Base-by-base conservation (phyloP, 106 monocot species). In the Hemerocallis citrina region DNA sequence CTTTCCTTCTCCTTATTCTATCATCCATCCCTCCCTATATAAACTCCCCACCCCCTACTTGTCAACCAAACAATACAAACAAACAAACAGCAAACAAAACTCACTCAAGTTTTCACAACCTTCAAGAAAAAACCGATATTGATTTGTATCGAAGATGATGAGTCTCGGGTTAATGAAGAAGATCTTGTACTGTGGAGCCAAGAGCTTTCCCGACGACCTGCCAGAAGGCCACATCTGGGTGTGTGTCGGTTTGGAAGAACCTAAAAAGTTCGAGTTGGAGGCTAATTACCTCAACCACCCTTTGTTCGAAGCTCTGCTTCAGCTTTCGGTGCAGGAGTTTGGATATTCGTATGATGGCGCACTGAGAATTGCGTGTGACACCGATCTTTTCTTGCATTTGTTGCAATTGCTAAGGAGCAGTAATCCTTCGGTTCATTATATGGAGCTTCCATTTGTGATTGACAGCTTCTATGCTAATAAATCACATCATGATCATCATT, bases 341-440 rank as follows among this genome's bases (percentile, higher is more conserved):
- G 72, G 72, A 16, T 73, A 73, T 42, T 65, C 65, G 2, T 73
- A 73, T 34, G 47, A 48, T 13, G 72, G 72, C 0, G 72, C 72
- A 4, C 58, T 73, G 14, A 27, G 72, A 29, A 65, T 73, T 15
- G 64, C 58, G 0, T 73, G 72, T 46, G 72, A 65, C 15, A 43
- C 36, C 29, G 72, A 65, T 15, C 46, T 73, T 38, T 73, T 73
- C 39, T 20, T 73, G 13, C 35, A 65, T 46, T 39, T 73, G 14
- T 17, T 65, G 34, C 57, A 39, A 17, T 28, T 73, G 41, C 37
- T 58, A 37, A 40, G 20, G 20, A 67, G 51, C 58, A 51, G 66
- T 32, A 24, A 61, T 21, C 34, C 65, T 4, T 45, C 74, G 29
- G 66, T 42, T 21, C 65, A 59, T 22, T 54, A 49, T 65, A 58